phyloP scores from a whole-genome alignment of 768 basidiomycete species.

The Dioszegia hungarica region DNA sequence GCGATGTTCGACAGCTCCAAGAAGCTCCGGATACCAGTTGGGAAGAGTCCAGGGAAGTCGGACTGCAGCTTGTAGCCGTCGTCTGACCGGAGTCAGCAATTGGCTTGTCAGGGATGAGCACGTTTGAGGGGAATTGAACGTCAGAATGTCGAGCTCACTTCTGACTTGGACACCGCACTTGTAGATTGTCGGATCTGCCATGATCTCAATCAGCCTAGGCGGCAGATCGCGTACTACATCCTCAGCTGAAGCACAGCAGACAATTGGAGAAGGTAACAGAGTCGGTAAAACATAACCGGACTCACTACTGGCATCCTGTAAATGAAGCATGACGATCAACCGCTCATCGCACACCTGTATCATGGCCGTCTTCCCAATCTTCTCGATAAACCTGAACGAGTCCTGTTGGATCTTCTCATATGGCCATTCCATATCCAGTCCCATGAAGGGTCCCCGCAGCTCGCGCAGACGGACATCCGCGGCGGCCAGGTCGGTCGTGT shows the following conservation, averaged over 20 bases:
- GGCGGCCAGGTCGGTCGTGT: constrained; percentile 28
- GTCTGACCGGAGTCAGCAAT: no score
- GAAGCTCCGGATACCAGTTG: no score
- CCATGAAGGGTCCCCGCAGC: constrained; percentile 29
- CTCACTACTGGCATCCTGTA: constrained; percentile 33
- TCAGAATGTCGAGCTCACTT: constrained; percentile 13
- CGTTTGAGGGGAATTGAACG: constrained; percentile 17
- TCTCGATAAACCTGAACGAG: background rate
- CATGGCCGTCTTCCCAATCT: constrained; percentile 16
- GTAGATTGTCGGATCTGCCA: constrained; percentile 21
- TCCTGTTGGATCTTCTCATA: background rate
- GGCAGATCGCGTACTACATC: constrained; percentile 25
- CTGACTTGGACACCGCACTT: constrained; percentile 36
- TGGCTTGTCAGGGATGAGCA: no score
- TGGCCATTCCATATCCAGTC: constrained; percentile 48
- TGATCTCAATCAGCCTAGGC: constrained; percentile 21
- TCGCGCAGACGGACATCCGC: constrained; percentile 33
- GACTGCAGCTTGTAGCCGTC: no score
- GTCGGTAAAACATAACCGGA: background rate
- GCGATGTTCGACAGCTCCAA: no score
- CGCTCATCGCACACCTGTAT: constrained; percentile 13
- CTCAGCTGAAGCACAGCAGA: background rate
- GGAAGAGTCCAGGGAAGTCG: no score
- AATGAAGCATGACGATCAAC: constrained; percentile 31
- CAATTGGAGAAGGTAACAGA: background rate